Percentiles rank a stretch among this genome's conserved stretches.
These are phyloP conservation scores for Yamadazyma sp. DNA, from an alignment of 1,139 yeast genomes.

Conservation along the genomic window DNA sequence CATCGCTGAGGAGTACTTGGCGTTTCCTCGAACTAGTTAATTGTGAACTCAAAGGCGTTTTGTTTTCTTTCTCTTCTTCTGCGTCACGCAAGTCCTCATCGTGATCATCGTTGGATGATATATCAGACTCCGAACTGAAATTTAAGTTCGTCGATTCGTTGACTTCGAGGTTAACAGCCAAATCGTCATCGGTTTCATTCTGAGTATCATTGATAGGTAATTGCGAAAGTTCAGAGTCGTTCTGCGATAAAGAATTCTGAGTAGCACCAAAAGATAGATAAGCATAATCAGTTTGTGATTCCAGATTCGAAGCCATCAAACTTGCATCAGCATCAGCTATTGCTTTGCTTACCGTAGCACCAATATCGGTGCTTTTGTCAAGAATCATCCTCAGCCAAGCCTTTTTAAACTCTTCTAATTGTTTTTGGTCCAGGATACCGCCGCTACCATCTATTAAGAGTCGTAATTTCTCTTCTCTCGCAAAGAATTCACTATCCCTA, in stretches of 20 bases:
- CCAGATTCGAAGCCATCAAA: slow-evolving; percentile 13
- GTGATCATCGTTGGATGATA: not conserved
- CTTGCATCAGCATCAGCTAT: slow-evolving; percentile 28
- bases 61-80: slow-evolving; percentile 14
- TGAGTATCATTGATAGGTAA: slow-evolving; percentile 11
- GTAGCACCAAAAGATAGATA: slow-evolving; percentile 1
- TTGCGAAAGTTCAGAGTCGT: slow-evolving; percentile 1
- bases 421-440: slow-evolving; percentile 39
- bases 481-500: slow-evolving; percentile 53
- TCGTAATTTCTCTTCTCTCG: slow-evolving; percentile 56
- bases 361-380: slow-evolving; percentile 14
- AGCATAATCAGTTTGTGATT: slow-evolving; percentile 12
- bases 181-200: slow-evolving; percentile 13
- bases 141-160: slow-evolving; percentile 10
- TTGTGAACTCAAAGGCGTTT: slow-evolving; percentile 4
- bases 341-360: slow-evolving; percentile 14
- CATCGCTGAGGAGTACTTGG: slow-evolving; percentile 24
- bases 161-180: slow-evolving; percentile 15
- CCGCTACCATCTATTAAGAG: slow-evolving; percentile 37
- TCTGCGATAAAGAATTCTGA: slow-evolving; percentile 6
- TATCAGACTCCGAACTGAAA: slow-evolving; percentile 12
- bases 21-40: slow-evolving; percentile 15
- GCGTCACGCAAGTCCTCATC: no score
- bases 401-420: slow-evolving; percentile 36
- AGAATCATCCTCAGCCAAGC: slow-evolving; percentile 36